These are phyloP conservation scores for Volvox reticuliferus DNA, from an alignment of 139 green algal genomes.

Conservation along the genomic window DNA sequence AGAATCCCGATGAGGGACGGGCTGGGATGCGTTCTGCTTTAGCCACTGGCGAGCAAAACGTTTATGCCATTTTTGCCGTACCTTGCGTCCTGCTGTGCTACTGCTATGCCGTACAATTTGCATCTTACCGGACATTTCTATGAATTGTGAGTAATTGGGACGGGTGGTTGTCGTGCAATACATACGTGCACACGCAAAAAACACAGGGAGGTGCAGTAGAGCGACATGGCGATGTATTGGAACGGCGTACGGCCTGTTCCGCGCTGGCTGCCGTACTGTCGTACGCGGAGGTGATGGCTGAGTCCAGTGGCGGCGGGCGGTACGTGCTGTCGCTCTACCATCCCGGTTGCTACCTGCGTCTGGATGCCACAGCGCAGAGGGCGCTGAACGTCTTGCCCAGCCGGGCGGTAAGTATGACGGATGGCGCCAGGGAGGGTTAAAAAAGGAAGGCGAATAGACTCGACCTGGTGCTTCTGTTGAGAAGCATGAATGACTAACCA, in stretches of 20 bases:
- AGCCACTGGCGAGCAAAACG: too few species aligned
- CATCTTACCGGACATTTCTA: too few species aligned
- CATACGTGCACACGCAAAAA: not conserved
- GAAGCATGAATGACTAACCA: too few species aligned
- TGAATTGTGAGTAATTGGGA: too few species aligned
- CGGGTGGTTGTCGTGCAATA: too few species aligned
- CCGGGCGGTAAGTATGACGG: slow-evolving; percentile 18
- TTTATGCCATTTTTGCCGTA: too few species aligned
- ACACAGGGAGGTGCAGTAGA: slow-evolving; percentile 72
- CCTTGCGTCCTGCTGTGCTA: too few species aligned
- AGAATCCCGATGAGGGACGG: too few species aligned
- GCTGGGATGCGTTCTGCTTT: too few species aligned
- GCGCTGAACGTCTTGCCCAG: slow-evolving; percentile 94
- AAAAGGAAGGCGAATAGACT: not conserved
- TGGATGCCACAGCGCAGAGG: slow-evolving; percentile 53
- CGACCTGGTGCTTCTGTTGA: too few species aligned
- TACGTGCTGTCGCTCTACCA: slow-evolving; percentile 84
- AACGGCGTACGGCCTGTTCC: slow-evolving; percentile 67
- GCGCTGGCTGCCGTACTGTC: slow-evolving; percentile 79
- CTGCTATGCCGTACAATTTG: too few species aligned
- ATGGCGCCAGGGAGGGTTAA: not conserved
- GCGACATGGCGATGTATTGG: slow-evolving; percentile 80
- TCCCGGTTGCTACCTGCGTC: slow-evolving; percentile 71
- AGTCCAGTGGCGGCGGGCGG: slow-evolving; percentile 63
- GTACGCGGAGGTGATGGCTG: slow-evolving; percentile 67